Conservation (phyloP, 2,329 filamentous ascomycete species). For the Zelopaecilomyces penicillatus region DNA sequence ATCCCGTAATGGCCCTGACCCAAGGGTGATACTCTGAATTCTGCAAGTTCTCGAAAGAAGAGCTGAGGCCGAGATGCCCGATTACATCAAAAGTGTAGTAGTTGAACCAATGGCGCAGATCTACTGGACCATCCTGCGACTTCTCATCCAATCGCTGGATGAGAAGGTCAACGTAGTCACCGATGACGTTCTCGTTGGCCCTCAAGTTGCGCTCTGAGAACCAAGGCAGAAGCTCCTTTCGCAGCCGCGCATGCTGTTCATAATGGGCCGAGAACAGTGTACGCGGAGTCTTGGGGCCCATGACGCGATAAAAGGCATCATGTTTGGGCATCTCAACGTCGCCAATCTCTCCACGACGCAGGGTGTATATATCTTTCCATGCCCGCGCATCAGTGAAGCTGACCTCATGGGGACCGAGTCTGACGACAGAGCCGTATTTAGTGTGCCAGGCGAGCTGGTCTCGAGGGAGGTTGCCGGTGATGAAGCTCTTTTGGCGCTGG, state of each 20-base stretch:
- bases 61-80: conserved; percentile 20
- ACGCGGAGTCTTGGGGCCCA: conserved; percentile 16
- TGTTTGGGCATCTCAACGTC: background rate
- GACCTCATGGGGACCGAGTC: conserved; percentile 7
- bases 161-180: conserved; percentile 18
- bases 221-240: background rate
- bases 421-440: conserved; percentile 5
- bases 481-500: conserved; percentile 1
- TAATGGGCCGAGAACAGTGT: conserved; percentile 19
- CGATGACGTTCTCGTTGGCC: conserved; percentile 20
- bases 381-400: conserved; percentile 3
- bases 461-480: conserved; percentile 2
- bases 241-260: conserved; percentile 14
- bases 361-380: conserved; percentile 1
- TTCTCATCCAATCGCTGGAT: conserved; percentile 13
- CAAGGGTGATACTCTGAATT: conserved; percentile 17
- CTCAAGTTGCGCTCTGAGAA: conserved; percentile 14
- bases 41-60: conserved; percentile 18
- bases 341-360: background rate
- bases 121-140: too few species aligned
- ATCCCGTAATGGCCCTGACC: conserved; percentile 15
- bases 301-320: conserved; percentile 14
- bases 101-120: conserved; percentile 17
- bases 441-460: conserved; percentile 2
- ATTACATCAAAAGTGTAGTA: conserved; percentile 23